Percentiles rank a stretch among this genome's conserved stretches.
Evolutionary conservation across 2,329 filamentous ascomycete species (phyloP).

Genomic region (Neopestalotiopsis rosae): DNA sequence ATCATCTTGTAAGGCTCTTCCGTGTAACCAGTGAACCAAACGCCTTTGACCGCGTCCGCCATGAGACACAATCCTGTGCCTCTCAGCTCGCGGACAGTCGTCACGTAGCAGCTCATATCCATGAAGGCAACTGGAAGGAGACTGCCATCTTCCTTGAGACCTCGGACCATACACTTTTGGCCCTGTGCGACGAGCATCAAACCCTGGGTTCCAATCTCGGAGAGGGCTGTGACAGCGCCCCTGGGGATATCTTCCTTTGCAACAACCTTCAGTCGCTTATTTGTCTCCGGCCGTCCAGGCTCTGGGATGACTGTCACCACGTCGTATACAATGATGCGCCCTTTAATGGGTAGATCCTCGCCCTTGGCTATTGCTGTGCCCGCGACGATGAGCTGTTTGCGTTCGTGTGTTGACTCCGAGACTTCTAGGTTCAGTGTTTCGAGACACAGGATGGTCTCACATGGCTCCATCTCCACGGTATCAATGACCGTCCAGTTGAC

Average conservation of each 20-base stretch:
- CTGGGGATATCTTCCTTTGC: conserved; percentile 90
- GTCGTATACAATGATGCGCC: conserved; percentile 88
- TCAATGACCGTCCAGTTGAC: conserved; percentile 81
- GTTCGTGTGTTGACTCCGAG: conserved; percentile 88
- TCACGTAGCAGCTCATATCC: conserved; percentile 95
- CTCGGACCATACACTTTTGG: conserved; percentile 96
- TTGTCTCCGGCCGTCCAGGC: conserved; percentile 83
- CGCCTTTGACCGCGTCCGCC: conserved; percentile 88
- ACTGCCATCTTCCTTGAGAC: conserved; percentile 92
- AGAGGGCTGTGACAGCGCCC: conserved; percentile 87
- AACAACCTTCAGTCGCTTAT: conserved; percentile 82
- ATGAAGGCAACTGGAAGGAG: conserved; percentile 94
- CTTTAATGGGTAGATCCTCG: conserved; percentile 86
- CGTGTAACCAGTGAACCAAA: conserved; percentile 96
- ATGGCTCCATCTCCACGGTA: conserved; percentile 72
- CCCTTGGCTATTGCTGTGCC: conserved; percentile 87
- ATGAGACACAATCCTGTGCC: conserved; percentile 86
- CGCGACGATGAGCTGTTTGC: conserved; percentile 80
- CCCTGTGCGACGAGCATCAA: conserved; percentile 91
- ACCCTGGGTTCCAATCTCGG: conserved; percentile 83
- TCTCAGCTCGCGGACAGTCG: conserved; percentile 80
- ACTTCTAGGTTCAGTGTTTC: conserved; percentile 86
- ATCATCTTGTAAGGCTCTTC: conserved; percentile 97
- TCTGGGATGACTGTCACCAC: conserved; percentile 91
- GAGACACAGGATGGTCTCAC: conserved; percentile 81